Percentiles rank a stretch among this genome's conserved stretches.
These are phyloP conservation scores for Lippia alba DNA, from an alignment of 305 asterid genomes.

Conservation along the genomic window DNA sequence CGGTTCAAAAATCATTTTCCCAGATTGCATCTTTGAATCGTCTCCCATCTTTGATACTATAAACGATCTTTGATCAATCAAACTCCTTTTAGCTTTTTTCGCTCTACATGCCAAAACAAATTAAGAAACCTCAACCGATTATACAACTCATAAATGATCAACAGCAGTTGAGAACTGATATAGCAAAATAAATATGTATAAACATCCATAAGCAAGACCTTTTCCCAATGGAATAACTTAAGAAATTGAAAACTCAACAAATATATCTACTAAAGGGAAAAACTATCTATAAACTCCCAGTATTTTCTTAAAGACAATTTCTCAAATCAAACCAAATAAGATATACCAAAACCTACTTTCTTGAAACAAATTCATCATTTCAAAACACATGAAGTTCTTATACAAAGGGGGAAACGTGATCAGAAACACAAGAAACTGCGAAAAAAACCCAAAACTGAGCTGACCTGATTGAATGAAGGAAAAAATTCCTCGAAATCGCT, in stretches of 20 bases:
- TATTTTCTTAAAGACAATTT: neutral
- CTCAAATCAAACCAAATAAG: slow-evolving; percentile 10
- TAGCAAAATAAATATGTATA: neutral
- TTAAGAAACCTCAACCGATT: slow-evolving; percentile 33
- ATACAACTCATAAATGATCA: slow-evolving; percentile 24
- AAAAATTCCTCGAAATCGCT: slow-evolving; percentile 22
- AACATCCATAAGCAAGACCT: neutral
- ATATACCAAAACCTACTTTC: neutral
- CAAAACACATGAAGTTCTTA: neutral
- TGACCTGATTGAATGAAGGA: slow-evolving; percentile 53
- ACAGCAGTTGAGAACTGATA: slow-evolving; percentile 5
- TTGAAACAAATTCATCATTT: neutral
- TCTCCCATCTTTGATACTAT: slow-evolving; percentile 63
- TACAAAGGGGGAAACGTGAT: slow-evolving; percentile 12
- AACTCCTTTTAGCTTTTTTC: slow-evolving; percentile 39
- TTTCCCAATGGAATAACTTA: slow-evolving; percentile 12
- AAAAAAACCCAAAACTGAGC: slow-evolving; percentile 15
- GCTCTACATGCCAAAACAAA: slow-evolving; percentile 41
- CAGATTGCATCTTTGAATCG: slow-evolving; percentile 44
- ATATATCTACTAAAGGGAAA: slow-evolving; percentile 5
- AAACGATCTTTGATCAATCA: slow-evolving; percentile 39
- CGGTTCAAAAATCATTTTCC: slow-evolving; percentile 84
- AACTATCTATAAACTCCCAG: neutral
- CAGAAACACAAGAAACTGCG: neutral
- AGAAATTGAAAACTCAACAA: neutral